Percentiles rank a stretch among this genome's conserved stretches.
These are phyloP conservation scores for Chrysanthemum lavandulifolium DNA, from an alignment of 129 eudicot genomes.

Conservation along the genomic window DNA sequence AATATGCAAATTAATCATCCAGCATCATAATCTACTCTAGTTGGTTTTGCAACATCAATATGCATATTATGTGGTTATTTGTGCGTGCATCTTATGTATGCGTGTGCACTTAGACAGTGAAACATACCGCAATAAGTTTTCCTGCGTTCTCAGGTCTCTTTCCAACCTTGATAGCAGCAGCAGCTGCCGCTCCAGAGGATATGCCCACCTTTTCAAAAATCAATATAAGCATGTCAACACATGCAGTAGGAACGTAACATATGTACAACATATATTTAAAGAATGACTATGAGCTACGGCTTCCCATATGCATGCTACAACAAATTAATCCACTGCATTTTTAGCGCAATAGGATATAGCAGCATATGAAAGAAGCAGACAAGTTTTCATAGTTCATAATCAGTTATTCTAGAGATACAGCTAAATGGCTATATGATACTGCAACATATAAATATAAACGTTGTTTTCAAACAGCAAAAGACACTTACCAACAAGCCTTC, in stretches of 20 bases:
- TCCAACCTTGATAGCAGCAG: slow-evolving; percentile 89
- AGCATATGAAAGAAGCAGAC: neutral
- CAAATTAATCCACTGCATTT: neutral
- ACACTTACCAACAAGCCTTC: slow-evolving; percentile 90
- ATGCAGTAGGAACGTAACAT: neutral
- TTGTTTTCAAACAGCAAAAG: neutral
- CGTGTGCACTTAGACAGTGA: neutral
- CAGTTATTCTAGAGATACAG: neutral
- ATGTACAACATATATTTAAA: neutral
- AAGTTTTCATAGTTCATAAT: neutral
- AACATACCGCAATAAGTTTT: slow-evolving; percentile 88
- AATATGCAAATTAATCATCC: neutral
- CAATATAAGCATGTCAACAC: slow-evolving; percentile 2
- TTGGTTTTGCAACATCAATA: neutral
- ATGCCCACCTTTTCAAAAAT: slow-evolving; percentile 70
- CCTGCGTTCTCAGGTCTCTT: slow-evolving; percentile 98
- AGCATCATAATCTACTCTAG: neutral
- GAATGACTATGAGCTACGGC: neutral
- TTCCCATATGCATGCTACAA: slow-evolving; percentile 3
- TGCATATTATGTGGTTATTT: neutral
- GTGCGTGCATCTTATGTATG: neutral
- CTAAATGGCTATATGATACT: neutral
- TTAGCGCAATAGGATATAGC: neutral
- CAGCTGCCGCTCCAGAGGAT: slow-evolving; percentile 99
- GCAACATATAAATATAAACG: neutral